Evolutionary conservation across 208 protist genomes (phyloP).

Genomic region (Wallacemonas sp.): DNA sequence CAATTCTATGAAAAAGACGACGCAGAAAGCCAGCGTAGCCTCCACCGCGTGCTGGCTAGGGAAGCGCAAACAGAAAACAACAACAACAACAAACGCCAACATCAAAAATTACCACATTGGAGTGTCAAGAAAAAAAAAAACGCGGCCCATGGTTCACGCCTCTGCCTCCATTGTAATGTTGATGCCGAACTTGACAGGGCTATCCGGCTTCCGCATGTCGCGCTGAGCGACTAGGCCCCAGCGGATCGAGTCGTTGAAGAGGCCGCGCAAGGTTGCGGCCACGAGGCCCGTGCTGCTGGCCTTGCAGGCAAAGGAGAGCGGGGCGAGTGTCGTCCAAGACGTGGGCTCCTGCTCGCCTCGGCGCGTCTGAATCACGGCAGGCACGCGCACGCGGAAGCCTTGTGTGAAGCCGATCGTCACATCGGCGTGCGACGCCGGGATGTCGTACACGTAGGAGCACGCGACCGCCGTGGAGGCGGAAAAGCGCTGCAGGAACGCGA

Average conservation of each 20-base stretch:
- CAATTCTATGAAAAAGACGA: background rate
- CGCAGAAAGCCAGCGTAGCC: too few species aligned
- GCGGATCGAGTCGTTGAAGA: slow-evolving; percentile 68
- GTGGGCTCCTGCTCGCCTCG: slow-evolving; percentile 16
- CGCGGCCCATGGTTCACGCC: background rate
- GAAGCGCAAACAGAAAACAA: too few species aligned
- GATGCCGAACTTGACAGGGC: slow-evolving; percentile 48
- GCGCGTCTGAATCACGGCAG: slow-evolving; percentile 29
- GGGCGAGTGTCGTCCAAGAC: slow-evolving; percentile 40
- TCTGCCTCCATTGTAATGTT: slow-evolving; percentile 65
- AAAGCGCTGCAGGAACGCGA: slow-evolving; percentile 70
- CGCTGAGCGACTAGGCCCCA: slow-evolving; percentile 68
- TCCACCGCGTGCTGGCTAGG: too few species aligned
- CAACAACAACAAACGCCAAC: background rate
- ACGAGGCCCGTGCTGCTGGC: slow-evolving; percentile 67
- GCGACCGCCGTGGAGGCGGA: slow-evolving; percentile 65
- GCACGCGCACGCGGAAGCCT: slow-evolving; percentile 68
- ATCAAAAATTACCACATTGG: too few species aligned
- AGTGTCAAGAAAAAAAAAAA: background rate
- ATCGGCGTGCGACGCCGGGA: slow-evolving; percentile 46
- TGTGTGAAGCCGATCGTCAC: slow-evolving; percentile 78
- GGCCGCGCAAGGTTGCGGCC: slow-evolving; percentile 65
- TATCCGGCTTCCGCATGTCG: slow-evolving; percentile 49
- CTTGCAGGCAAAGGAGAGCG: slow-evolving; percentile 72
- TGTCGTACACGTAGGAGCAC: slow-evolving; percentile 74